Conservation (phyloP, 2,329 filamentous ascomycete species). For the Coniochaeta sp. region DNA sequence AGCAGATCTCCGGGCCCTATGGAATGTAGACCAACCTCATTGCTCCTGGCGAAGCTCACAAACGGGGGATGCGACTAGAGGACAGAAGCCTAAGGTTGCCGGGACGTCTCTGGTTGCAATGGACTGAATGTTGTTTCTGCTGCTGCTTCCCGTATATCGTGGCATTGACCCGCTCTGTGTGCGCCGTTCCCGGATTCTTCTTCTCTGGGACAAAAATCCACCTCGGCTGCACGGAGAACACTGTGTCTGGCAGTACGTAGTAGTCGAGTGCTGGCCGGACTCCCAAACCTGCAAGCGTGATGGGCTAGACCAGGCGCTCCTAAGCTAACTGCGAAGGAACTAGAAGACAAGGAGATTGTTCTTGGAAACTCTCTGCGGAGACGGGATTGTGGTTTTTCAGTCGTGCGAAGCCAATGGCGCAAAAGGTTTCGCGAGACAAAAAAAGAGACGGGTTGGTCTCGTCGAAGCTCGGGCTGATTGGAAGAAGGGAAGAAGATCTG, state of each 20-base stretch:
- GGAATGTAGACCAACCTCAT: slow-evolving; percentile 3
- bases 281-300: background rate
- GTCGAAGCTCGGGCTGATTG: slow-evolving; percentile 1
- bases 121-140: background rate
- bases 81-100: background rate
- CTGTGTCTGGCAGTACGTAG: background rate
- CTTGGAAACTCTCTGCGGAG: background rate
- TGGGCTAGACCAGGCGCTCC: background rate
- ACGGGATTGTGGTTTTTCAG: background rate
- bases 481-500: slow-evolving; percentile 3
- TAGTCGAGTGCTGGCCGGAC: background rate
- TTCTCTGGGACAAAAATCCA: background rate
- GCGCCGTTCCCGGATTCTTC: slow-evolving; percentile 2
- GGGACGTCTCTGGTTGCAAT: background rate
- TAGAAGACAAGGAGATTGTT: slow-evolving; percentile 1
- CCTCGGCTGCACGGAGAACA: background rate
- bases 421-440: background rate
- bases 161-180: background rate
- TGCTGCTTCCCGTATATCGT: slow-evolving; percentile 2
- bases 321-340: background rate
- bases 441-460: background rate
- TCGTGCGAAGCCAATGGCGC: background rate
- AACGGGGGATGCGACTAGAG: background rate
- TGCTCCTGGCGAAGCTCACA: background rate
- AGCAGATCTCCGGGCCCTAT: background rate